These are phyloP conservation scores for Epichloe glyceriae DNA, from an alignment of 2,329 filamentous ascomycete species.

Conservation along the genomic window DNA sequence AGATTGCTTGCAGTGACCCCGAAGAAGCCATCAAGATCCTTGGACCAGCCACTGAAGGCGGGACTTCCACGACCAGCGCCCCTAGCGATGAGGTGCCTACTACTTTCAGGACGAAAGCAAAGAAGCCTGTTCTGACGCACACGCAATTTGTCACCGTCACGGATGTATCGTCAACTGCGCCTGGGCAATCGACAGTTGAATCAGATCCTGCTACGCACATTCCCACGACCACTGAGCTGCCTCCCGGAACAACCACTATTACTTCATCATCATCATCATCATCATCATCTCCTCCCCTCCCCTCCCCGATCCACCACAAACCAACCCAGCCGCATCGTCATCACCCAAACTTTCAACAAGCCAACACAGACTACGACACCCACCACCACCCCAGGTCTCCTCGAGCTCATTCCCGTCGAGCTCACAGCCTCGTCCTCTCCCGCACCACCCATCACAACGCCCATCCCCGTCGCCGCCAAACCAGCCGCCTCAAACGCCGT, in stretches of 20 bases:
- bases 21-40: slow-evolving; percentile 29
- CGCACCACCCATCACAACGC: slow-evolving; percentile 1
- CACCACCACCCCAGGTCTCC: slow-evolving; percentile 10
- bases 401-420: slow-evolving; percentile 18
- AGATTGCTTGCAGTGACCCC: slow-evolving; percentile 33
- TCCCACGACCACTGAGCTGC: neutral
- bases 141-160: slow-evolving; percentile 1
- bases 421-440: neutral
- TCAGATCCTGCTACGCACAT: neutral
- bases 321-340: slow-evolving; percentile 8
- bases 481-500: slow-evolving; percentile 5
- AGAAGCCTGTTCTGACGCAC: neutral
- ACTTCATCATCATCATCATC: neutral
- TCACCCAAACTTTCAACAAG: slow-evolving; percentile 17
- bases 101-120: slow-evolving; percentile 1
- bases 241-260: neutral
- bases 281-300: neutral
- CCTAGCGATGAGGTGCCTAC: neutral
- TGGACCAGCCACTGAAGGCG: slow-evolving; percentile 14
- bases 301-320: neutral
- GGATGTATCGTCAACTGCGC: neutral
- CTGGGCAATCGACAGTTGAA: neutral
- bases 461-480: neutral
- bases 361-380: slow-evolving; percentile 7
- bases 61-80: slow-evolving; percentile 1